These are phyloP conservation scores for Heterobasidion occidentale DNA, from an alignment of 1,284 basidiomycete species.

Conservation along the genomic window DNA sequence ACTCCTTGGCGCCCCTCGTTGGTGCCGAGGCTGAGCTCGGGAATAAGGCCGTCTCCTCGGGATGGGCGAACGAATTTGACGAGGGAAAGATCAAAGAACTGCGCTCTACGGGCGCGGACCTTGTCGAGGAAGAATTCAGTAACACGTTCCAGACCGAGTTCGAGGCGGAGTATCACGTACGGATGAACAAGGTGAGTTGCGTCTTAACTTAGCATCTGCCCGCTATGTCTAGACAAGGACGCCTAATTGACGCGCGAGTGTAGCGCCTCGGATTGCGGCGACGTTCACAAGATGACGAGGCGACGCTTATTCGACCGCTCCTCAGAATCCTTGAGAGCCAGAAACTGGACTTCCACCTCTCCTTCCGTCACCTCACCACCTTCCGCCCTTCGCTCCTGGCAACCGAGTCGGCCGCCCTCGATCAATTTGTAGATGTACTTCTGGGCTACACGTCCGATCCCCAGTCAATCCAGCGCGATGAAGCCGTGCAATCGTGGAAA, in stretches of 20 bases:
- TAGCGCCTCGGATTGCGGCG: constrained; percentile 71
- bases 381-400: constrained; percentile 50
- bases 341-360: constrained; percentile 76
- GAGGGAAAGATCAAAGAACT: constrained; percentile 54
- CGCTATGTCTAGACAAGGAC: no score
- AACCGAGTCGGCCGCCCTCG: constrained; percentile 12
- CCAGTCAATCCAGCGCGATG: constrained; percentile 27
- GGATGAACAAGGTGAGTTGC: constrained; percentile 57
- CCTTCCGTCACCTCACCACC: constrained; percentile 63
- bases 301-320: constrained; percentile 51
- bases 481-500: constrained; percentile 34
- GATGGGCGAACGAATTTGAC: constrained; percentile 55
- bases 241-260: background rate
- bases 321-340: constrained; percentile 65
- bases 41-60: constrained; percentile 43
- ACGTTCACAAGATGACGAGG: constrained; percentile 49
- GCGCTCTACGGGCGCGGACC: constrained; percentile 46
- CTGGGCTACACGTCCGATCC: constrained; percentile 40
- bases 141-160: constrained; percentile 46
- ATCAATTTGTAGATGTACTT: constrained; percentile 40
- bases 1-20: constrained; percentile 73
- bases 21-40: constrained; percentile 63
- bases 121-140: constrained; percentile 52
- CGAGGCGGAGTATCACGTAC: constrained; percentile 48
- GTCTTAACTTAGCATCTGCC: no score